Evolutionary conservation across 441 rosid species (phyloP), one percentile per base, ranked within the genome.

Genomic region (Melianthus villosus): DNA sequence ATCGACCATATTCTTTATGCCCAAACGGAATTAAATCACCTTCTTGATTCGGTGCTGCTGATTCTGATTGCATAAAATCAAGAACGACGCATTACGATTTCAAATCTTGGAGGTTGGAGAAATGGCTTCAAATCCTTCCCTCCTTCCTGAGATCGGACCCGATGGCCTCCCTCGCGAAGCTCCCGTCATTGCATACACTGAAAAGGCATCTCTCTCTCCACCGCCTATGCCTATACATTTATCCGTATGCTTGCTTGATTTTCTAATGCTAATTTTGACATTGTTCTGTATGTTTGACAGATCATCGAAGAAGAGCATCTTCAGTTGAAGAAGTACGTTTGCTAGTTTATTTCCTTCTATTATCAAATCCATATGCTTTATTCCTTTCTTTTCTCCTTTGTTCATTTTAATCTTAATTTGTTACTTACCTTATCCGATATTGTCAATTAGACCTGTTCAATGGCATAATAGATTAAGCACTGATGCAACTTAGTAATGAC

Each of bases 131-230:
- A 69, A 73, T 69, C 75, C 76, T 37, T 63, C 73, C 12, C 68
- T 83, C 27, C 57, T 46, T 42, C 68, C 76, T 22, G 74, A 77
- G 82, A 84, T 89, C 66, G 94, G 96, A 9, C 75, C 96, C 43
- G 94, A 81, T 44, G 94, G 96, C 39, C 67, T 89, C 51, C 48
- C 92, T 7, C 51, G 76, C 48, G 94, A 89, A 73, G 69, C 89
- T 22, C 79, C 84, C 7, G 69, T 77, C 58, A 71, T 84, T 53
- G 73, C 92, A 55, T 89, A 83, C 60, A 89, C 96, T 4, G 94
- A 81, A 68, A 77, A 69, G 93, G 94, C 81, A 26, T 36, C 7
- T 45, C 28, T 4, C 40, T 22, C n/a, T 17, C 11, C 15, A 5
- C 51, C 16, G 30, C 33, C 13, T 45, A 6, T 37, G 16, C 35